Evolutionary conservation across 768 basidiomycete species (phyloP), one percentile per base, ranked within the genome.

Genomic region (Cyclocybe cylindracea): DNA sequence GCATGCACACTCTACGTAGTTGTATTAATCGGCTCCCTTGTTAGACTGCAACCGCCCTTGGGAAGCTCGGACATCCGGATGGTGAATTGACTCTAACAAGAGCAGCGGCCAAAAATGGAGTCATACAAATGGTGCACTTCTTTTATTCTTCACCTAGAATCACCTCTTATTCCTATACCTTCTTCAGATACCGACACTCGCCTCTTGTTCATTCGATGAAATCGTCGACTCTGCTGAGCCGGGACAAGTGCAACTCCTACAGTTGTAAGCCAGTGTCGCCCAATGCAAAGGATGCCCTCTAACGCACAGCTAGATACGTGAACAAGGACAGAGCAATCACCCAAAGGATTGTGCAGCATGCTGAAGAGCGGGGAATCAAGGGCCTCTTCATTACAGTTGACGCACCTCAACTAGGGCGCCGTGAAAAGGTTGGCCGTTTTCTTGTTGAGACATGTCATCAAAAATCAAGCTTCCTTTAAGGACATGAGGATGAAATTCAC

Each of bases 401-500:
- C 70, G 97, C 96, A 0, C 96, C 97, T 6, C 94, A 97, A 60
- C 85, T 98, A 13, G 97, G 97, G 41, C 83, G 94, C 7, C 80
- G 96, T 51, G 94, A 96, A 70, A 95, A 95, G 84, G 9, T 93
- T 68, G 71, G 77, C 24, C 24, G 54, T 81, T 88, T 11, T 91
- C 92, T 2, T 66, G 91, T 90, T 65, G 91, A 78, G 5, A 70
- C 94, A 94, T 93, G 67, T 91, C 94, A 64, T 92, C 92, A 0
- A 91, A 10, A 66, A 62, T 14, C 78, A 76, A 56, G 55, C 68
- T 7, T 83, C 67, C 72, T 6, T 60, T 69, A 37, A 50, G 87
- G 96, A 98, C 64, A 98, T 99, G 95, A 79, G 96, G 29, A 90
- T 89, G 85, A 96, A 94, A 66, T 98, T 98, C 55, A 94, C 65